Evolutionary conservation across 192 early-diverging fungal genomes (phyloP).

Genomic region (Mortierella claussenii): DNA sequence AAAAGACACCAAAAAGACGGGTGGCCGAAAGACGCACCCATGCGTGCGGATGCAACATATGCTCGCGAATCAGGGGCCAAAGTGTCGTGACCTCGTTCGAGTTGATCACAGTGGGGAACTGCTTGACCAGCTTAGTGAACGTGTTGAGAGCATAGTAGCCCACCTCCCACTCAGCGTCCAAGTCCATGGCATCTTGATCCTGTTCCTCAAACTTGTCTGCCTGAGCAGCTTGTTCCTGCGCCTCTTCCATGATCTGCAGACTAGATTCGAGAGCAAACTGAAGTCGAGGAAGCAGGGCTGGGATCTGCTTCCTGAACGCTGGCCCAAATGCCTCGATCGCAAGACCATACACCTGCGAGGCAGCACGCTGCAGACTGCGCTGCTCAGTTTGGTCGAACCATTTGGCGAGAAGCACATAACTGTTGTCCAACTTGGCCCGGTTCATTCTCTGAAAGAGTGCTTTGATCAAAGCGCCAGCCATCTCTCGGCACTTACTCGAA

Average conservation of each 20-base stretch:
- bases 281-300: conserved; percentile 62
- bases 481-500: conserved; percentile 90
- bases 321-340: conserved; percentile 82
- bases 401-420: conserved; percentile 75
- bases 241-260: conserved; percentile 56
- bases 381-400: conserved; percentile 76
- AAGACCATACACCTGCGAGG: conserved; percentile 87
- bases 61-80: conserved; percentile 73
- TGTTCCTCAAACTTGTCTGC: conserved; percentile 27
- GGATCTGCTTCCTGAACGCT: conserved; percentile 62
- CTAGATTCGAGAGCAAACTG: conserved; percentile 59
- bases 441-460: conserved; percentile 72
- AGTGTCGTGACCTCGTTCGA: conserved; percentile 61
- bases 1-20: conserved; percentile 81
- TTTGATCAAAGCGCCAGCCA: conserved; percentile 82
- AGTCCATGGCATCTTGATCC: conserved; percentile 58
- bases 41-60: conserved; percentile 87
- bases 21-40: conserved; percentile 86
- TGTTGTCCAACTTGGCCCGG: conserved; percentile 66
- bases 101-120: conserved; percentile 63
- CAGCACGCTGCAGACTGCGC: conserved; percentile 78
- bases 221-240: conserved; percentile 49
- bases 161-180: conserved; percentile 85
- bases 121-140: conserved; percentile 75
- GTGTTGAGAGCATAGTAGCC: conserved; percentile 86